Percentiles rank a stretch among this genome's conserved stretches.
Evolutionary conservation across 805 yeast genomes (phyloP).

Genomic region (Saturnispora gosingensis): DNA sequence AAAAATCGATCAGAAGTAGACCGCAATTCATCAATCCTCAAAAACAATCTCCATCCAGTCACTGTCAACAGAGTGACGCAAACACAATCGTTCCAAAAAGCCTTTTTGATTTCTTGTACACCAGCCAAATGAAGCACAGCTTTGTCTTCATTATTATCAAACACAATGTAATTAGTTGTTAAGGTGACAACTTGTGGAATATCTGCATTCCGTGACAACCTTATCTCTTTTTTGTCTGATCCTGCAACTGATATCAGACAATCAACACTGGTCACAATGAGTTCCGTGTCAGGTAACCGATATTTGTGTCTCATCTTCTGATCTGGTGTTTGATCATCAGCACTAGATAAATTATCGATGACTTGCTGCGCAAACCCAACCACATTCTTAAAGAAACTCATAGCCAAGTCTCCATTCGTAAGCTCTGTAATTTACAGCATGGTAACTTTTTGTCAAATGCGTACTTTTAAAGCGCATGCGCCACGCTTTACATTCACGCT

Average conservation of each 20-base stretch:
- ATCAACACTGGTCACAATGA: constrained; percentile 35
- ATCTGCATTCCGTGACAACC: constrained; percentile 2
- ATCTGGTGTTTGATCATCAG: constrained; percentile 48
- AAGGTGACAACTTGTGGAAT: constrained; percentile 38
- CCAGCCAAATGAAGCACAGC: constrained; percentile 69
- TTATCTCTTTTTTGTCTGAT: constrained; percentile 4
- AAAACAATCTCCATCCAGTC: constrained; percentile 49
- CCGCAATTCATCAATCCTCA: constrained; percentile 72
- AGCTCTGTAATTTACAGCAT: not conserved
- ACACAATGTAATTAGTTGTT: constrained; percentile 68
- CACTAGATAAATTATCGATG: constrained; percentile 30
- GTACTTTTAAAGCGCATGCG: not conserved
- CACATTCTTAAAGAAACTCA: constrained; percentile 45
- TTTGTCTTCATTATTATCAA: constrained; percentile 57
- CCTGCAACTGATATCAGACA: constrained; percentile 4
- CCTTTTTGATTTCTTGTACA: constrained; percentile 74
- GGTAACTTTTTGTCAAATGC: not conserved
- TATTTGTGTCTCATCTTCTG: constrained; percentile 61
- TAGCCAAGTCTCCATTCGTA: constrained; percentile 12
- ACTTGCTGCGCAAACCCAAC: constrained; percentile 39
- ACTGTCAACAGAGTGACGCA: constrained; percentile 66
- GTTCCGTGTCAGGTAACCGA: constrained; percentile 63
- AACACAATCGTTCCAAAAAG: constrained; percentile 69
- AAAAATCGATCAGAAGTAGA: constrained; percentile 72
- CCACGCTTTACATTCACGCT: not conserved